phyloP scores from a whole-genome alignment of 257 asterid species.

The Henckelia pumila region DNA sequence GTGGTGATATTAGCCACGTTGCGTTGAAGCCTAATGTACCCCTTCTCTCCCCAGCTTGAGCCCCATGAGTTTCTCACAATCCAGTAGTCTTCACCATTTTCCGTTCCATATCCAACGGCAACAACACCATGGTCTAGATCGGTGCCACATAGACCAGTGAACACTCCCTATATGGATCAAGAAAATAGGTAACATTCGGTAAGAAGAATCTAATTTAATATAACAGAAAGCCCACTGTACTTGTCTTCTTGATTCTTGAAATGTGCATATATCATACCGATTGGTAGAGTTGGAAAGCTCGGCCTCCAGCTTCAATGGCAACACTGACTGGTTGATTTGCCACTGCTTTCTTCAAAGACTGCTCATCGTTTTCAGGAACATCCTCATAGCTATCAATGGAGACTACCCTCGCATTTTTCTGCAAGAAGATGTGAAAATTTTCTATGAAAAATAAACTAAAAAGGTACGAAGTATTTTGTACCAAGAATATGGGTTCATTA shows the following conservation, averaged over 20 bases:
- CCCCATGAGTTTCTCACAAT: constrained; percentile 92
- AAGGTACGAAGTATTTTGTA: not conserved
- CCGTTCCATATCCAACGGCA: constrained; percentile 79
- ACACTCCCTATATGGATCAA: constrained; percentile 57
- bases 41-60: constrained; percentile 72
- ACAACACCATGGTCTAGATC: constrained; percentile 82
- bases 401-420: constrained; percentile 80
- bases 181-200: not conserved
- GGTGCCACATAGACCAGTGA: constrained; percentile 73
- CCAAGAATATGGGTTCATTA: not conserved
- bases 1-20: constrained; percentile 43
- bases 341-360: constrained; percentile 70
- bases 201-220: too few relatives aligned
- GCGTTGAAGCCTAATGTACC: constrained; percentile 74
- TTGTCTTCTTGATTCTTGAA: not conserved
- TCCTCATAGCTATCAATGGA: constrained; percentile 75
- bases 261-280: constrained; percentile 44
- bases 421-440: not conserved
- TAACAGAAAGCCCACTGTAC: not conserved
- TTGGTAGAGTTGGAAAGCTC: constrained; percentile 82
- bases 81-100: constrained; percentile 73
- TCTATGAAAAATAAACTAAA: not conserved
- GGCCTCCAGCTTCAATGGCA: constrained; percentile 93
- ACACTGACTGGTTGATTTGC: constrained; percentile 78
- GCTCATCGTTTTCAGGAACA: constrained; percentile 69